These are phyloP conservation scores for Basidiobolus meristosporus DNA, from an alignment of 371 early-diverging fungal species.

Conservation along the genomic window DNA sequence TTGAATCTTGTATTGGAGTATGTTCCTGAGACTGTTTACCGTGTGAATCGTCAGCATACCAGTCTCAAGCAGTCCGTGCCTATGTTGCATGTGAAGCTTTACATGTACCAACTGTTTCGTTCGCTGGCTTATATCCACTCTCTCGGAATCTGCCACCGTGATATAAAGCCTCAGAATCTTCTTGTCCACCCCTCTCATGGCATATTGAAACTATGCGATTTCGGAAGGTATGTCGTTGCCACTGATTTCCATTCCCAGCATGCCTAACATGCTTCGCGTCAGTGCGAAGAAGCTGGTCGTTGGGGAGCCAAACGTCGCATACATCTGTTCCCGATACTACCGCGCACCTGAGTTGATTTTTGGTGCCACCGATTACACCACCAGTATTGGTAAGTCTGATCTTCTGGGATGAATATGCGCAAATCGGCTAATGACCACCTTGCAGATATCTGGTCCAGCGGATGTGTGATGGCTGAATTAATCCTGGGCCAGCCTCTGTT, in stretches of 20 bases:
- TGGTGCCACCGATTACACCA: conserved; percentile 88
- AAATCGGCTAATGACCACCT: too few species aligned
- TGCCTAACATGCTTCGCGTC: background rate
- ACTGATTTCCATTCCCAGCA: background rate
- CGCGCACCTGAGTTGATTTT: conserved; percentile 98
- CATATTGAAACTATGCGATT: conserved; percentile 94
- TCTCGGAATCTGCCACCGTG: conserved; percentile 80
- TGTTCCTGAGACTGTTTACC: conserved; percentile 88
- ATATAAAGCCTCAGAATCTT: conserved; percentile 98
- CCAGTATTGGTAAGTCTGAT: conserved; percentile 47
- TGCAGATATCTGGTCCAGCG: conserved; percentile 98
- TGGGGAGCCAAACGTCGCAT: conserved; percentile 92
- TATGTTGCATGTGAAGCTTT: conserved; percentile 78
- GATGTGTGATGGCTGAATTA: conserved; percentile 98
- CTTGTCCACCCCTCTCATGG: conserved; percentile 78
- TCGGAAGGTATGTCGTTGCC: conserved; percentile 57
- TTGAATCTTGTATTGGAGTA: conserved; percentile 84
- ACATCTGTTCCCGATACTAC: conserved; percentile 98
- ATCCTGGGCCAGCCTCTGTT: conserved; percentile 92
- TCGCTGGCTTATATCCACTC: conserved; percentile 94
- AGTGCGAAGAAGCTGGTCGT: conserved; percentile 86
- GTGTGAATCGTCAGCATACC: conserved; percentile 67
- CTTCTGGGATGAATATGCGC: too few species aligned
- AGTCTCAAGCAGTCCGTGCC: conserved; percentile 88
- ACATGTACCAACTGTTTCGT: conserved; percentile 91